Conservation (phyloP, 495 filamentous ascomycete genomes). For the Talaromyces ruber region DNA sequence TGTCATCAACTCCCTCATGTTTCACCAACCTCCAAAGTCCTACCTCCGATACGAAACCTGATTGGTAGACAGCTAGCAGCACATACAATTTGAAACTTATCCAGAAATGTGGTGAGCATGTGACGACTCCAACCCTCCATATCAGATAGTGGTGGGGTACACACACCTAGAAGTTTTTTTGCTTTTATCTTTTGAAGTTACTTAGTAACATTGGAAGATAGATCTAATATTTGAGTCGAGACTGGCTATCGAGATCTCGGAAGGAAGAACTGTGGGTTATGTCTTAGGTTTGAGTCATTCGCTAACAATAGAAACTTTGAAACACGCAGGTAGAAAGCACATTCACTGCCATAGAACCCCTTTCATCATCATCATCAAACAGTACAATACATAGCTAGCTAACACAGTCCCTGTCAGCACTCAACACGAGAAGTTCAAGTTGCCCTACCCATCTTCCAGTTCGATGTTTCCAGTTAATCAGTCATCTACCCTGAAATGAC, state of each 20-base stretch:
- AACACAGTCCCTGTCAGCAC: not conserved
- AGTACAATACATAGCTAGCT: not conserved
- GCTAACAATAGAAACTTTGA: not conserved
- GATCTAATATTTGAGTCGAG: not conserved
- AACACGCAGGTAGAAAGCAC: not conserved
- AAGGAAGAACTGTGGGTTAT: not conserved
- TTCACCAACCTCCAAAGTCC: not conserved
- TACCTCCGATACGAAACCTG: not conserved
- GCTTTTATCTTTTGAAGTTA: not conserved
- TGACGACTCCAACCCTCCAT: not conserved
- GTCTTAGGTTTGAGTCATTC: not conserved
- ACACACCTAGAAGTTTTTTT: not conserved
- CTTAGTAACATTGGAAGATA: not conserved
- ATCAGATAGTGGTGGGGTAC: not conserved
- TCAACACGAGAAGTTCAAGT: not conserved
- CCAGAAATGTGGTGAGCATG: not conserved
- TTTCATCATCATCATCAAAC: not conserved
- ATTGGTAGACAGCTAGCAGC: not conserved
- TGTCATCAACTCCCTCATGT: not conserved
- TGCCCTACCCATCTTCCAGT: not conserved
- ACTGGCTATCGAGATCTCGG: not conserved
- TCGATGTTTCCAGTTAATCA: not conserved
- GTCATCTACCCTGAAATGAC: constrained; percentile 1
- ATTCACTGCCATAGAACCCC: not conserved
- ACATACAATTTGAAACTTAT: not conserved